Percentiles rank a stretch among this genome's conserved stretches.
Conservation (phyloP, 78 protist genomes). For the Dictyostelium intermedium region DNA sequence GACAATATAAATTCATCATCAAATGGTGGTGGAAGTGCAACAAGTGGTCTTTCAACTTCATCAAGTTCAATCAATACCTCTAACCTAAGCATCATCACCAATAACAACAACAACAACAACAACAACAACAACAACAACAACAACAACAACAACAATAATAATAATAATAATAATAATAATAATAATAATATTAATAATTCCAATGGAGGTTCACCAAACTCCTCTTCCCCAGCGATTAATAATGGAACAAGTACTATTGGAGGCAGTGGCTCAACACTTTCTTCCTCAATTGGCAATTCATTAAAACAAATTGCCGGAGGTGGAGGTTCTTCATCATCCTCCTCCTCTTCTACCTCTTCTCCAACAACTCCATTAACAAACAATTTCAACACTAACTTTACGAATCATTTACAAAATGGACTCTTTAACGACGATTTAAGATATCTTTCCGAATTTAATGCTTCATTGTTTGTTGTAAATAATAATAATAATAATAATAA, state of each 20-base stretch:
- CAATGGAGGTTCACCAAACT: background rate
- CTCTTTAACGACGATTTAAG: background rate
- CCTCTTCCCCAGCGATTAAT: background rate
- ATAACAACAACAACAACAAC: background rate
- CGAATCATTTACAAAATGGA: slow-evolving; percentile 16
- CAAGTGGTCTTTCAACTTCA: background rate
- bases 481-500: background rate
- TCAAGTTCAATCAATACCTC: background rate
- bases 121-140: background rate
- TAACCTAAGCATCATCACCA: background rate
- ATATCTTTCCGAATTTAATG: slow-evolving; percentile 19
- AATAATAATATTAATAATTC: background rate
- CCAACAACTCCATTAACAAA: background rate
- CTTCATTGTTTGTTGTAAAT: background rate
- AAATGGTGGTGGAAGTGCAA: background rate
- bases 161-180: background rate
- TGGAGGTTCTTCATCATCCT: background rate
- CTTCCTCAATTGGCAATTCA: background rate
- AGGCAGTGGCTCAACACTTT: background rate
- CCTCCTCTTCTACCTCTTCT: background rate
- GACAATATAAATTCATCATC: slow-evolving; percentile 3
- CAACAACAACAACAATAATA: background rate
- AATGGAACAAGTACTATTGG: background rate
- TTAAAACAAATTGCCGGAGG: background rate
- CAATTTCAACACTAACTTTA: background rate